Evolutionary conservation across 108 stramenopile genomes (phyloP).

Genomic region (Cyclotella cryptica): DNA sequence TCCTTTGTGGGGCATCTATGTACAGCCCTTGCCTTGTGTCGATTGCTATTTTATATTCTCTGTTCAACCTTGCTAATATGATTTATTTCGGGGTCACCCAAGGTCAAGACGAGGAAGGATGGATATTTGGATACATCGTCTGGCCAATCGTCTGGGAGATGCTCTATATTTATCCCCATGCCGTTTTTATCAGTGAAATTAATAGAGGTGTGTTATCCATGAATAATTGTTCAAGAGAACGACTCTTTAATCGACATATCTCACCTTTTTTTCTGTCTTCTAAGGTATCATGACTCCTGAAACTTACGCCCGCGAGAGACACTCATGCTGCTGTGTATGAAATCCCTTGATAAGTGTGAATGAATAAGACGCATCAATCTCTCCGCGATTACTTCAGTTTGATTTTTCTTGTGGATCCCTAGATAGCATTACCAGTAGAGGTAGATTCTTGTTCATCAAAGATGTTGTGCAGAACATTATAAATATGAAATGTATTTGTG

Average conservation of each 20-base stretch:
- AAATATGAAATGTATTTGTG: too few relatives aligned
- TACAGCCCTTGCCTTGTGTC: constrained; percentile 19
- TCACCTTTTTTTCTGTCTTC: neutral
- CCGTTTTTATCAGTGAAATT: constrained; percentile 20
- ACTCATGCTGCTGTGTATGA: constrained; percentile 25
- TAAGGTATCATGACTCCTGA: constrained; percentile 22
- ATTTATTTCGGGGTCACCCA: constrained; percentile 14
- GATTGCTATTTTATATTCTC: neutral
- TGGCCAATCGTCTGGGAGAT: constrained; percentile 12
- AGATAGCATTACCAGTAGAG: too few relatives aligned
- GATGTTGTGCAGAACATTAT: too few relatives aligned
- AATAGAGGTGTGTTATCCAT: neutral
- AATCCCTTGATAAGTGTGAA: neutral
- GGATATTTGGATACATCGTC: constrained; percentile 5
- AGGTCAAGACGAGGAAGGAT: constrained; percentile 7
- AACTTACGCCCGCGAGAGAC: constrained; percentile 20
- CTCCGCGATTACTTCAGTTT: too few relatives aligned
- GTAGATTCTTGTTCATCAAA: too few relatives aligned
- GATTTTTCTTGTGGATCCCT: too few relatives aligned
- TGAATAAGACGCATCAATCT: neutral
- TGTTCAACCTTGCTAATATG: constrained; percentile 12
- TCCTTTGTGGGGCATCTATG: constrained; percentile 8
- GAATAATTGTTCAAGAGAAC: neutral
- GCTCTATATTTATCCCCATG: constrained; percentile 28
- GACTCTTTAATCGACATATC: neutral